phyloP scores from a whole-genome alignment of 805 yeast species.

The Kodamaea leandrae region DNA sequence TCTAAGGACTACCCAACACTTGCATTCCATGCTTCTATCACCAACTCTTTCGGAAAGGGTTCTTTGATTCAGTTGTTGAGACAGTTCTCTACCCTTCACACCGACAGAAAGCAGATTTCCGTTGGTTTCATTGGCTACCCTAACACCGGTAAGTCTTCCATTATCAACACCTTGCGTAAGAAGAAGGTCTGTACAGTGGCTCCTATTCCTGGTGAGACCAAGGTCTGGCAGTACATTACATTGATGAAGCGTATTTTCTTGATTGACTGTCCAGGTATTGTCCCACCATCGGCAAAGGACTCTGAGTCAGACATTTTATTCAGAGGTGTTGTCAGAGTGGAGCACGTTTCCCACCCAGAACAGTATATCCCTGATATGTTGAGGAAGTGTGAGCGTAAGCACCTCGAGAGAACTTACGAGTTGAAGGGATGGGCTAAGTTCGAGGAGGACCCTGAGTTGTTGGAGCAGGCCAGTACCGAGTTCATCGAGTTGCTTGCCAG shows the following conservation, averaged over 20 bases:
- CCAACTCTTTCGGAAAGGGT: constrained; percentile 97
- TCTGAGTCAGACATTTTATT: constrained; percentile 87
- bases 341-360: constrained; percentile 92
- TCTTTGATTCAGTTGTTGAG: constrained; percentile 88
- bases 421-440: constrained; percentile 76
- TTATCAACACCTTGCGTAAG: constrained; percentile 87
- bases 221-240: constrained; percentile 98
- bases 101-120: constrained; percentile 92
- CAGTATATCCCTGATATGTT: constrained; percentile 89
- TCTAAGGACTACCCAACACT: constrained; percentile 90
- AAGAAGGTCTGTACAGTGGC: constrained; percentile 97
- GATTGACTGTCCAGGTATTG: constrained; percentile 98
- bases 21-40: constrained; percentile 97
- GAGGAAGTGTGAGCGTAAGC: constrained; percentile 80
- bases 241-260: constrained; percentile 92
- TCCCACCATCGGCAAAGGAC: constrained; percentile 90
- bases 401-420: constrained; percentile 93
- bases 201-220: constrained; percentile 98
- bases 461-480: constrained; percentile 50
- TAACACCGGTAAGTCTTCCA: constrained; percentile 96
- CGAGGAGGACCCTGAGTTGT: constrained; percentile 47
- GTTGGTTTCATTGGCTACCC: constrained; percentile 98
- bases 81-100: constrained; percentile 86
- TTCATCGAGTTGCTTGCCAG: constrained; percentile 89
- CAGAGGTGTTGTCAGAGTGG: constrained; percentile 98